Percentiles rank a stretch among this genome's conserved stretches.
phyloP scores from a whole-genome alignment of 805 yeast species.

The Starmerella bombicola region DNA sequence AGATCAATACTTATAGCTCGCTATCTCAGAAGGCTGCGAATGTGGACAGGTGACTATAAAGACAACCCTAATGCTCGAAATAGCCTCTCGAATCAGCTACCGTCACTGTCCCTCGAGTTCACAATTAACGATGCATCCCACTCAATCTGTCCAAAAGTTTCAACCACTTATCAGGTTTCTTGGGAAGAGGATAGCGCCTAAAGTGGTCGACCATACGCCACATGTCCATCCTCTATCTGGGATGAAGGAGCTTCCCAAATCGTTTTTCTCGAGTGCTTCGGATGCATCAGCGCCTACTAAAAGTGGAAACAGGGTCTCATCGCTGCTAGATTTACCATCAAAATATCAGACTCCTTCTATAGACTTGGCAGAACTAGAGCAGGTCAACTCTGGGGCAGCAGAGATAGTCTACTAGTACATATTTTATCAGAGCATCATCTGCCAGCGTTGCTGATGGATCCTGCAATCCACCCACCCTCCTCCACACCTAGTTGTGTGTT shows the following conservation, averaged over 20 bases:
- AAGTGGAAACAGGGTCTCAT: constrained; percentile 24
- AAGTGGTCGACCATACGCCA: constrained; percentile 32
- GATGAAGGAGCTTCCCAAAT: constrained; percentile 30
- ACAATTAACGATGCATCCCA: constrained; percentile 8
- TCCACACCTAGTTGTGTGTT: no score
- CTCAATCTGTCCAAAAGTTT: constrained; percentile 7
- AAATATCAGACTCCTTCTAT: constrained; percentile 59
- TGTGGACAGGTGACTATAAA: no score
- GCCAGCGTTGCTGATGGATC: no score
- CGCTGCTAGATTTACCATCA: constrained; percentile 55
- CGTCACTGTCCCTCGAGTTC: neutral
- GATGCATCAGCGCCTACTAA: constrained; percentile 20
- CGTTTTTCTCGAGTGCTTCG: constrained; percentile 25
- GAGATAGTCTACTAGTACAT: constrained; percentile 35
- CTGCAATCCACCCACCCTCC: no score
- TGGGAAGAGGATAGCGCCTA: constrained; percentile 49
- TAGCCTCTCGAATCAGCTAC: no score
- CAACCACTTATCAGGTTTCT: constrained; percentile 63
- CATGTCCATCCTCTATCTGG: constrained; percentile 33
- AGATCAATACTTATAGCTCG: no score
- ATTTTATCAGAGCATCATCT: no score
- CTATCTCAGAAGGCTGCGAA: no score
- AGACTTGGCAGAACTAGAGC: constrained; percentile 59
- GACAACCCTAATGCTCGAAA: no score
- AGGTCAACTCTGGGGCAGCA: constrained; percentile 77